Evolutionary conservation across 2,329 filamentous ascomycete species (phyloP).

Genomic region (Aspergillaceae sp.): DNA sequence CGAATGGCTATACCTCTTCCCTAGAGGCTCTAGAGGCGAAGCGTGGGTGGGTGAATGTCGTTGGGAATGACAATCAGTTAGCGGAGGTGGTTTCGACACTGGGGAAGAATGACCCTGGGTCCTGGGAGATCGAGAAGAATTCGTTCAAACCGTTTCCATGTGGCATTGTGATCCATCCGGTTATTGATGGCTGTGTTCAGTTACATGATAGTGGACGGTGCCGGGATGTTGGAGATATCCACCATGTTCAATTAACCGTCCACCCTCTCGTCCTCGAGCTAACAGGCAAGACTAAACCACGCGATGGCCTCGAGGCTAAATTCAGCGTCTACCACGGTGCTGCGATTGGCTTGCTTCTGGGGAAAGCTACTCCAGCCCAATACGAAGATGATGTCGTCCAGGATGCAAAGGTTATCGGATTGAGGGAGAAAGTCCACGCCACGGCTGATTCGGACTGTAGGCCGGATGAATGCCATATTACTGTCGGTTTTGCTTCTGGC

Average conservation of each 20-base stretch:
- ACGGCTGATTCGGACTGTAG: conserved; percentile 32
- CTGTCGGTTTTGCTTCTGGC: conserved; percentile 30
- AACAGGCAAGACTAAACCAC: conserved; percentile 43
- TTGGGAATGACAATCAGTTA: conserved; percentile 36
- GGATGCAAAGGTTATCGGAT: conserved; percentile 30
- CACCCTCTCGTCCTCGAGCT: conserved; percentile 47
- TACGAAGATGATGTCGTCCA: conserved; percentile 43
- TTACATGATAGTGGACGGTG: conserved; percentile 30
- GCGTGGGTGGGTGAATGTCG: conserved; percentile 47
- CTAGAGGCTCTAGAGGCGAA: conserved; percentile 43
- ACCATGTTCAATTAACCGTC: conserved; percentile 27
- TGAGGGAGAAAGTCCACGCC: conserved; percentile 42
- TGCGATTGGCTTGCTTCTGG: conserved; percentile 44
- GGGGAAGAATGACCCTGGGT: conserved; percentile 10
- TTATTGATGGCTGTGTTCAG: conserved; percentile 46
- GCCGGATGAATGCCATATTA: conserved; percentile 37
- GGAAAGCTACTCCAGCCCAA: conserved; percentile 44
- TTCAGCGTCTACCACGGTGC: conserved; percentile 49
- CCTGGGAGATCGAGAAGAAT: conserved; percentile 48
- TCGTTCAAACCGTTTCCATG: conserved; percentile 52
- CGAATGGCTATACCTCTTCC: conserved; percentile 43
- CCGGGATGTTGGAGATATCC: conserved; percentile 31
- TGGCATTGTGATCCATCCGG: conserved; percentile 49
- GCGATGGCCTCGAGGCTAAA: conserved; percentile 45
- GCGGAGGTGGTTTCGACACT: conserved; percentile 32